Base-by-base conservation (phyloP, 2,329 filamentous ascomycete genomes). In the Sclerotinia sclerotiorum region DNA sequence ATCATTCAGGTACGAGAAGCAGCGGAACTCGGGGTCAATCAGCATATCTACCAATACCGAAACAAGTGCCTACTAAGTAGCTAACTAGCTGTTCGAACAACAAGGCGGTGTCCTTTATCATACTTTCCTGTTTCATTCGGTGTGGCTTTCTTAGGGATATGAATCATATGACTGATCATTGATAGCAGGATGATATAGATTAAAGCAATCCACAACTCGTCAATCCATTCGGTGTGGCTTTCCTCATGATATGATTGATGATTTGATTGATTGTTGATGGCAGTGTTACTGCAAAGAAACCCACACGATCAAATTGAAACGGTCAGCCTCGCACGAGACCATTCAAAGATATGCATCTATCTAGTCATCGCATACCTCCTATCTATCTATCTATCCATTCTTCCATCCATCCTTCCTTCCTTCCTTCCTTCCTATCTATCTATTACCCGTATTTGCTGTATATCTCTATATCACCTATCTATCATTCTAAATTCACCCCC, bases 11-110 rank as follows among this genome's bases (percentile, higher is more conserved):
- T 49, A 61, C 58, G 58, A 49, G 27, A 49, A 29, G 42, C 10
- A 62, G 58, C 58, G 44, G 46, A 35, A 62, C 58, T 62, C 58
- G 58, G 58, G 58, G 27, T 62, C 44, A 49, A 62, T 44, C 57
- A 46, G 46, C 27, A 17, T 21, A 29, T 35, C 29, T 49, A 49
- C 48, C 48, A 48, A 21, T 48, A 48, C 44, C 15, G 44, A 21
- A 19, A 48, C 44, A 21, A 24, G 5, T 42, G 39, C 15, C 15
- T 42, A 42, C 39, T 24, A n/a, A n/a, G n/a, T 21, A 35, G 35
- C 8, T 35, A 35, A 35, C 35, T 35, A 56, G 21, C 29, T 56
- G 3, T 39, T 39, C 54, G 21, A 57, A 57, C 32, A 57, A 57
- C 8, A 39, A 56, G 54, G 54, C 54, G 54, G 54, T 56, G 54